These are phyloP conservation scores for Vanderwaltozyma verrucispora DNA, from an alignment of 805 yeast genomes.

Conservation along the genomic window DNA sequence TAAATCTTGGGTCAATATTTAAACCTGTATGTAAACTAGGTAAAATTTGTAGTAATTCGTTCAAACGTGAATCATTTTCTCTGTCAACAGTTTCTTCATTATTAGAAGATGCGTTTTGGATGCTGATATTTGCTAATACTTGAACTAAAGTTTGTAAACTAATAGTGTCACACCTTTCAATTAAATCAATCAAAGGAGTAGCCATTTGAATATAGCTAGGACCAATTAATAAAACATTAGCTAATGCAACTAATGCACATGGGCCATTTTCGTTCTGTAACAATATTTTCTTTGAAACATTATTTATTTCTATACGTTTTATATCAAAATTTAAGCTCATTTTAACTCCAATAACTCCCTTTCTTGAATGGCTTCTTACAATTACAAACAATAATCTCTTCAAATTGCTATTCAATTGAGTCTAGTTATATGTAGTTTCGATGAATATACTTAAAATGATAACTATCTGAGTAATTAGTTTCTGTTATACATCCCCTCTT, in stretches of 20 bases:
- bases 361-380: too few relatives aligned
- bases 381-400: too few relatives aligned
- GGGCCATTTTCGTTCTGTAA: slow-evolving; percentile 81
- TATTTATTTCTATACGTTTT: slow-evolving; percentile 28
- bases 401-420: too few relatives aligned
- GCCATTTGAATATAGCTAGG: slow-evolving; percentile 18
- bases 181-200: slow-evolving; percentile 20
- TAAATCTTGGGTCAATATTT: slow-evolving; percentile 59
- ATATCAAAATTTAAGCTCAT: slow-evolving; percentile 17
- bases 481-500: too few relatives aligned
- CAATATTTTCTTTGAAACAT: slow-evolving; percentile 38
- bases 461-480: too few relatives aligned
- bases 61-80: slow-evolving; percentile 5
- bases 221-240: slow-evolving; percentile 55
- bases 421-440: too few relatives aligned
- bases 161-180: slow-evolving; percentile 25
- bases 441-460: too few relatives aligned
- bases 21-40: slow-evolving; percentile 65
- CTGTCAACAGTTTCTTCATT: slow-evolving; percentile 25
- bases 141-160: slow-evolving; percentile 35
- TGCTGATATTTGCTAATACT: slow-evolving; percentile 39
- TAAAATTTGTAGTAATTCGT: slow-evolving; percentile 40
- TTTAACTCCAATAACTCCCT: not conserved
- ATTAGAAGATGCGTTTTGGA: slow-evolving; percentile 23
- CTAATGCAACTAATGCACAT: slow-evolving; percentile 72